phyloP scores from a whole-genome alignment of 352 stramenopile genomes.

The Phytopythium cucurbitacearum region DNA sequence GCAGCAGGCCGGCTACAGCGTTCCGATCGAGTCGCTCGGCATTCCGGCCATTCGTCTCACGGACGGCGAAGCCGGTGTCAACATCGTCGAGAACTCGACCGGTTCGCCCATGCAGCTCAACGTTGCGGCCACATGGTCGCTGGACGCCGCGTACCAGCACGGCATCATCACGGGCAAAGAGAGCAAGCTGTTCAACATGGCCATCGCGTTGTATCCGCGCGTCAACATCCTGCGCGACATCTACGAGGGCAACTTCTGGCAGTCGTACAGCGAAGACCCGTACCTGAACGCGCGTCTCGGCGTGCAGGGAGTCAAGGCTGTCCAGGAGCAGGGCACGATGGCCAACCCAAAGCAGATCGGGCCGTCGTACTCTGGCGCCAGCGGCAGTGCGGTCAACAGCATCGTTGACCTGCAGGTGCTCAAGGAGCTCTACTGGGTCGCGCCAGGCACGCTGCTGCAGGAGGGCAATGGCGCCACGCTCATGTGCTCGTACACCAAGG shows the following conservation, averaged over 20 bases:
- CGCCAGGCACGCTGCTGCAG: slow-evolving; percentile 18
- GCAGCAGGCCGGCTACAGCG: slow-evolving; percentile 24
- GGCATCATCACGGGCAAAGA: slow-evolving; percentile 26
- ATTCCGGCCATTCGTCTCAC: slow-evolving; percentile 20
- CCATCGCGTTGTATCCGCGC: slow-evolving; percentile 17
- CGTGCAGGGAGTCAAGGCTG: slow-evolving; percentile 15
- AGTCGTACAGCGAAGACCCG: slow-evolving; percentile 29
- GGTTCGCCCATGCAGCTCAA: slow-evolving; percentile 20
- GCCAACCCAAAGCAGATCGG: slow-evolving; percentile 28
- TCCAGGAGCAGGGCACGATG: slow-evolving; percentile 24
- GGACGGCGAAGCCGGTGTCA: slow-evolving; percentile 24
- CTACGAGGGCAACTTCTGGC: slow-evolving; percentile 21
- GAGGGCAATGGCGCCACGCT: slow-evolving; percentile 25
- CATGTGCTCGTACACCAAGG: slow-evolving; percentile 29
- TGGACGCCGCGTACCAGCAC: slow-evolving; percentile 22
- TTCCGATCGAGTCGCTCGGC: slow-evolving; percentile 14
- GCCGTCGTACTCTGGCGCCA: slow-evolving; percentile 18
- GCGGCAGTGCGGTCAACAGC: slow-evolving; percentile 16
- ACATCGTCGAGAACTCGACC: slow-evolving; percentile 26
- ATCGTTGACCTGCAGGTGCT: slow-evolving; percentile 23
- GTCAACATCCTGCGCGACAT: slow-evolving; percentile 28
- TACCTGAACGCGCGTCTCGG: slow-evolving; percentile 24
- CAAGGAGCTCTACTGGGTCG: slow-evolving; percentile 24
- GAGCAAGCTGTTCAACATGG: slow-evolving; percentile 26
- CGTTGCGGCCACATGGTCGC: slow-evolving; percentile 22